phyloP scores from a whole-genome alignment of 1,284 basidiomycete genomes.

The Coniferiporia sulphurascens region DNA sequence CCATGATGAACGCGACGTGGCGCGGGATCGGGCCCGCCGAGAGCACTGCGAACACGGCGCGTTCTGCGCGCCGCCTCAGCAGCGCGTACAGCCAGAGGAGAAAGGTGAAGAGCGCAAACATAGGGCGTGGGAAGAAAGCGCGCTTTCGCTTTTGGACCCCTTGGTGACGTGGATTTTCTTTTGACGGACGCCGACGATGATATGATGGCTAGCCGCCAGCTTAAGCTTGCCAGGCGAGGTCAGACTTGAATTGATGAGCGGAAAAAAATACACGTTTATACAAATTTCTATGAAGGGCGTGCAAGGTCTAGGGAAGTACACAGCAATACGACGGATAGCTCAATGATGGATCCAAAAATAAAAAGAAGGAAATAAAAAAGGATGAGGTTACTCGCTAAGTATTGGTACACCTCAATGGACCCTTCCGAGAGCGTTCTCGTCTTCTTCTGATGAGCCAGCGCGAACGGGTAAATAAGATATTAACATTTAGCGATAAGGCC shows the following conservation, averaged over 20 bases:
- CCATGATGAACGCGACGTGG: conserved; percentile 97
- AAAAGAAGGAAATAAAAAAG: not conserved
- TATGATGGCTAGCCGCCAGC: too few relatives aligned
- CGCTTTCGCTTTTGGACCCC: not conserved
- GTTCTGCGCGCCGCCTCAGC: conserved; percentile 28
- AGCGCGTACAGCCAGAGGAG: conserved; percentile 16
- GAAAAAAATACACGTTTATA: too few relatives aligned
- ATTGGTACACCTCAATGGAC: not conserved
- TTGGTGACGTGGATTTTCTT: too few relatives aligned
- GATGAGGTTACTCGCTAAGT: not conserved
- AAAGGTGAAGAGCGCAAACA: conserved; percentile 15
- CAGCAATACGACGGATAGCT: too few relatives aligned
- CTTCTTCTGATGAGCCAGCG: not conserved
- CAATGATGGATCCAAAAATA: too few relatives aligned
- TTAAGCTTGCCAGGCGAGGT: too few relatives aligned
- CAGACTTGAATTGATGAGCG: too few relatives aligned
- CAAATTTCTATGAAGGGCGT: too few relatives aligned
- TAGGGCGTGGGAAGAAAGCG: not conserved
- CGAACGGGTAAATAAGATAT: not conserved
- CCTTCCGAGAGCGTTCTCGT: not conserved
- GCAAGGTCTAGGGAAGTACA: too few relatives aligned
- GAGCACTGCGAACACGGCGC: conserved; percentile 56
- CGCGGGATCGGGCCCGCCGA: conserved; percentile 81
- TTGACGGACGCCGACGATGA: too few relatives aligned
- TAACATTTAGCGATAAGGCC: not conserved